Evolutionary conservation across 2,329 filamentous ascomycete genomes (phyloP).

Genomic region (Tolypocladium album): DNA sequence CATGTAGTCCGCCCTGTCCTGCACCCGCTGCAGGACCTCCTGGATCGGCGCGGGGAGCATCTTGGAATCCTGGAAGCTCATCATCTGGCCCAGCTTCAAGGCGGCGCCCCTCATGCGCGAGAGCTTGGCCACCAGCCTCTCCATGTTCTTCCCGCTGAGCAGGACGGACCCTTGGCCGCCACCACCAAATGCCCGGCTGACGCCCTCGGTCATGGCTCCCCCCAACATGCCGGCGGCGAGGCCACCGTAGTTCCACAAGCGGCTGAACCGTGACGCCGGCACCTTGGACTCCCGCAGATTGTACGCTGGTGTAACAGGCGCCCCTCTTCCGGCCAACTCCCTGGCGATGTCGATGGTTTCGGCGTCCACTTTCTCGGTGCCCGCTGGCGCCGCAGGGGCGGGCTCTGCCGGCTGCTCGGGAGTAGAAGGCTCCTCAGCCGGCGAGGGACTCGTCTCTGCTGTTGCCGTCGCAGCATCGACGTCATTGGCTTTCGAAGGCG

Average conservation of each 20-base stretch:
- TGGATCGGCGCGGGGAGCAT: conserved; percentile 84
- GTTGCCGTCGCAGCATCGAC: background rate
- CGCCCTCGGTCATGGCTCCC: conserved; percentile 74
- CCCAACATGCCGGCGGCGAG: conserved; percentile 92
- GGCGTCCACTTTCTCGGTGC: conserved; percentile 1
- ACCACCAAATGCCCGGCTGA: conserved; percentile 69
- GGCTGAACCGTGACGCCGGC: conserved; percentile 74
- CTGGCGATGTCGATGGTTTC: conserved; percentile 12
- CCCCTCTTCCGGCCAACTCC: conserved; percentile 10
- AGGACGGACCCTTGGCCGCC: conserved; percentile 63
- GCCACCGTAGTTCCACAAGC: conserved; percentile 91
- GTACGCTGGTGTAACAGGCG: conserved; percentile 32
- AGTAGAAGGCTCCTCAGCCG: background rate
- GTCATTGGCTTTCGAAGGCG: background rate
- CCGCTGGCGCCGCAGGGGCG: background rate
- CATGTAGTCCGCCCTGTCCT: conserved; percentile 98
- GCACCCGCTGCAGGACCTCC: conserved; percentile 83
- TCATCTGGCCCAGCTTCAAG: conserved; percentile 95
- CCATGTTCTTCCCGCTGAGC: conserved; percentile 83
- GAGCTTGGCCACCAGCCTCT: conserved; percentile 81
- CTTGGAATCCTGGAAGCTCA: conserved; percentile 96
- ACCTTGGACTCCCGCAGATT: conserved; percentile 81
- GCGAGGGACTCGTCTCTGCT: background rate
- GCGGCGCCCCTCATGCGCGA: conserved; percentile 95
- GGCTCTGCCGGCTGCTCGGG: background rate